Conservation (phyloP, 2,329 filamentous ascomycete species). For the Xylaria digitata region DNA sequence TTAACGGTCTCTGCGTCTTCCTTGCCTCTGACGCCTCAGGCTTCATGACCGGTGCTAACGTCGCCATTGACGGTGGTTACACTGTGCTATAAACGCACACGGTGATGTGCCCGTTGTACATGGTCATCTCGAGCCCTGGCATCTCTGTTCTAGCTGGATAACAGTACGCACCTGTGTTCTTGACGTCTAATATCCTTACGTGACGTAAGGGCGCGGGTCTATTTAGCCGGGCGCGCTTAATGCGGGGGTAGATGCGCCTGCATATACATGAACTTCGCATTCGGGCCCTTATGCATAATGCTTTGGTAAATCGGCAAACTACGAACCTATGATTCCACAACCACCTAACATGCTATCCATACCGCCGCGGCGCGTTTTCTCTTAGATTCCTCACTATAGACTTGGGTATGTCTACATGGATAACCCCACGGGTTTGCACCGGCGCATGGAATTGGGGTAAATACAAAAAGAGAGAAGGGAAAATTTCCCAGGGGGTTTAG, state of each 20-base stretch:
- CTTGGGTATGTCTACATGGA: not conserved
- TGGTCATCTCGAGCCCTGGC: not conserved
- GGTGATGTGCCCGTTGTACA: not conserved
- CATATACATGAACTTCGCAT: not conserved
- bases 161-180: not conserved
- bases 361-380: conserved; percentile 1
- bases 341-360: not conserved
- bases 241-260: conserved; percentile 3
- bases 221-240: conserved; percentile 3
- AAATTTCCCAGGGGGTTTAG: not conserved
- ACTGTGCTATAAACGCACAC: conserved; percentile 64
- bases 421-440: conserved; percentile 21
- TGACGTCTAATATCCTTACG: not conserved
- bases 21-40: conserved; percentile 76
- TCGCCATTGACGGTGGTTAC: conserved; percentile 77
- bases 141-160: not conserved
- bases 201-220: conserved; percentile 6
- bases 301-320: not conserved
- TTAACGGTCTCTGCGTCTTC: conserved; percentile 82
- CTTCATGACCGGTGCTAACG: conserved; percentile 83
- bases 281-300: not conserved
- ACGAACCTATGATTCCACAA: not conserved
- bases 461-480: conserved; percentile 11
- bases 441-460: conserved; percentile 27
- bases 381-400: conserved; percentile 24